Base-by-base conservation (phyloP, 2,329 filamentous ascomycete genomes). In the Coccinonectria pachysandricola region DNA sequence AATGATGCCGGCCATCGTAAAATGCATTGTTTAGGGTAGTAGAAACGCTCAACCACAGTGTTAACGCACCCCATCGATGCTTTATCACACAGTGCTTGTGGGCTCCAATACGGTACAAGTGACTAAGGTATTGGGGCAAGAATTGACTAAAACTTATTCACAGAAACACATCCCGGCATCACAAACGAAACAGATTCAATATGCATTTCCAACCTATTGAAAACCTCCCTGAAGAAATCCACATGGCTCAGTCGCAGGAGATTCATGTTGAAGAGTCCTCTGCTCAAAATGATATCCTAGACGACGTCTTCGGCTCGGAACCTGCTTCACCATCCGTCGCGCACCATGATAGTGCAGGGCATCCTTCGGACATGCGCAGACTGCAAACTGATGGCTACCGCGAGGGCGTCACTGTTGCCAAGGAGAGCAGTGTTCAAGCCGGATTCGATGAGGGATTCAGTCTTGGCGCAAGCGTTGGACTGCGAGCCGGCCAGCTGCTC, bases 371-470 rank as follows among this genome's bases (percentile, higher is more conserved):
- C 43, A 69, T 91, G 26, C 74, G 70, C 12, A 75, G 80, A 13
- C 68, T 94, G 10, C 75, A 80, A 43, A 68, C 73, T 21, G 76
- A 81, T 29, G 91, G 91, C 12, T 96, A 96, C 57, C 79, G 88
- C 32, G 87, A 95, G 45, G 91, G 88, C 22, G 71, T 96, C 27
- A 69, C 79, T 0, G 62, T 62, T 3, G 81, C 80, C 16, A 96
- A 96, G 52, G 71, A 71, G 14, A 59, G 66, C 24, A 79, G 75
- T 44, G 73, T 95, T 14, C 91, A 98, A 56, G 65, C 66, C 9
- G 88, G 88, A 0, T 96, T 98, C 48, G 91, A 98, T 50, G 83
- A 88, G 38, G 88, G 88, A 0, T 96, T 86, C 51, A 66, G 75
- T 9, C 64, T 96, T 1, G 91, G 91, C 8, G 87, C 85, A 1